Evolutionary conservation across 331 rosid species (phyloP), one percentile per base, ranked within the genome.

Genomic region (Rosa hybrid): DNA sequence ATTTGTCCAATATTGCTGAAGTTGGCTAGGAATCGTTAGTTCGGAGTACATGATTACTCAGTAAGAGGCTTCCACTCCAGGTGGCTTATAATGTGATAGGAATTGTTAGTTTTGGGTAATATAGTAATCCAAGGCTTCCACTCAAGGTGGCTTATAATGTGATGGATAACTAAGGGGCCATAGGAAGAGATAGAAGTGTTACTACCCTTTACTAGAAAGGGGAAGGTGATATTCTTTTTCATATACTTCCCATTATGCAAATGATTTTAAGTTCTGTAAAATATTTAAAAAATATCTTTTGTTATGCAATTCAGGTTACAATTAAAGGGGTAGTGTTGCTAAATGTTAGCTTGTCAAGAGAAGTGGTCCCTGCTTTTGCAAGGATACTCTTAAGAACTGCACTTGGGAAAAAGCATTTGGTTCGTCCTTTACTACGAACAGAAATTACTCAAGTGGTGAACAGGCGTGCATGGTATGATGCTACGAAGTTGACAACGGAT

Each of bases 361-460:
- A 93, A 81, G 97, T 96, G 60, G 98, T 96, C 83, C 99, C 99
- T 79, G 88, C 93, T 67, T 93, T 96, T 87, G 99, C 98, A 8
- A 91, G 97, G 87, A 96, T 93, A 79, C 93, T 93, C 83, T 84
- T 96, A 78, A 94, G 92, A 76, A 91, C 99, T 67, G 92, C 98
- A 59, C 97, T 96, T 54, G 99, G 99, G 68, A 96, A 93, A 86
- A 93, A 94, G 84, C 98, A 96, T 85, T 84, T 96, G 82, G 99
- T 96, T 71, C 97, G 98, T 73, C 97, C 99, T 50, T 83, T 96
- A 42, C 82, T 96, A 71, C 89, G 99, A 85, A 84, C 97, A 7
- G 99, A 96, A 86, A 91, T 93, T 70, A 84, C 97, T 56, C 99
- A 93, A 77, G 98, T 96, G 71, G 96, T 93, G 78, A 91, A 93